Evolutionary conservation across 1,284 basidiomycete genomes (phyloP).

Genomic region (Cryptococcus hybrid): DNA sequence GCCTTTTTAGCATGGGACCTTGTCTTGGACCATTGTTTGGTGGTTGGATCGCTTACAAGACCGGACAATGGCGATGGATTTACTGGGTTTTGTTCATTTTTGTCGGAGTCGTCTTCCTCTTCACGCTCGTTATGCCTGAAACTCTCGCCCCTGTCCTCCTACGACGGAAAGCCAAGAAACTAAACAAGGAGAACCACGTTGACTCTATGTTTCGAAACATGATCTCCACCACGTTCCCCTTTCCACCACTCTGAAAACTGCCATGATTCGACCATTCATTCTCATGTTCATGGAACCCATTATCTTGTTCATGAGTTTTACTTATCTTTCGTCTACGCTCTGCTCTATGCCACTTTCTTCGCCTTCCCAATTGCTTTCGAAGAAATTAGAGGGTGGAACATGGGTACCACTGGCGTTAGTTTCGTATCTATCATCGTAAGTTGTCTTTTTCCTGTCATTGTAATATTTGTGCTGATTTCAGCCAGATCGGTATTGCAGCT

Average conservation of each 20-base stretch:
- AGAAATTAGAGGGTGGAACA: conserved; percentile 44
- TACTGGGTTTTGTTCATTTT: conserved; percentile 52
- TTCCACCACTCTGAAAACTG: conserved; percentile 39
- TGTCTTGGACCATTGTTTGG: conserved; percentile 50
- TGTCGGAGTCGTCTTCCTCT: conserved; percentile 35
- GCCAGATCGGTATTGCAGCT: conserved; percentile 33
- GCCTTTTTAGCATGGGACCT: conserved; percentile 43
- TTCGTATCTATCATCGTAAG: conserved; percentile 45
- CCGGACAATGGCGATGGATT: conserved; percentile 50
- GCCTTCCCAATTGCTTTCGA: conserved; percentile 47
- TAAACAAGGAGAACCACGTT: conserved; percentile 48
- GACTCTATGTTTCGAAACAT: conserved; percentile 42
- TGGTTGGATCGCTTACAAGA: conserved; percentile 44
- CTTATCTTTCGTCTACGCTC: conserved; percentile 52
- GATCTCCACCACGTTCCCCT: conserved; percentile 36
- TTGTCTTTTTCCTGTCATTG: not conserved
- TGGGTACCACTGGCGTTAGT: conserved; percentile 44
- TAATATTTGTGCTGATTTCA: not conserved
- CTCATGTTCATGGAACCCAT: conserved; percentile 52
- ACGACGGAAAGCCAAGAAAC: conserved; percentile 38
- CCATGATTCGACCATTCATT: conserved; percentile 47
- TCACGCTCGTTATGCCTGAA: conserved; percentile 47
- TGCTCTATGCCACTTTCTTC: conserved; percentile 46
- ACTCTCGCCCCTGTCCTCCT: conserved; percentile 49
- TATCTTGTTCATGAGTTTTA: conserved; percentile 49